Conservation (phyloP, 805 yeast species). For the Candida morakotiae region DNA sequence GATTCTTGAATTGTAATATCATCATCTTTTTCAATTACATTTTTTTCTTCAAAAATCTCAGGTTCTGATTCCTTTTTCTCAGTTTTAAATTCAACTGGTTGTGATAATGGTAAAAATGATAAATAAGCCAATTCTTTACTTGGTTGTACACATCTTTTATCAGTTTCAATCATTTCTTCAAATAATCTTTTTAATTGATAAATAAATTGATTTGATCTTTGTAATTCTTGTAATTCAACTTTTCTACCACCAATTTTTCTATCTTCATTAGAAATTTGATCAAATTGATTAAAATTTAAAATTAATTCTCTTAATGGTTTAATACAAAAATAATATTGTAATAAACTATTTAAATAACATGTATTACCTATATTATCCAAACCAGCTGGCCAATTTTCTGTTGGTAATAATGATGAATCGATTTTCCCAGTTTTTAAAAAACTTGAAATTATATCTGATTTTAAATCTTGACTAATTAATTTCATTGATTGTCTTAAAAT, state of each 20-base stretch:
- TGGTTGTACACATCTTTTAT: constrained; percentile 69
- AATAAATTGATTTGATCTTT: constrained; percentile 78
- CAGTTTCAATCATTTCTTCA: constrained; percentile 60
- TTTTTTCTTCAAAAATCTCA: constrained; percentile 1
- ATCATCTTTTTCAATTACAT: neutral
- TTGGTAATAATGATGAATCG: constrained; percentile 53
- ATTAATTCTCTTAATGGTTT: constrained; percentile 72
- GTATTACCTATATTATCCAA: constrained; percentile 94
- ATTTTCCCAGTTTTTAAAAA: constrained; percentile 61
- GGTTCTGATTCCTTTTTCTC: constrained; percentile 7
- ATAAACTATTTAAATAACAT: constrained; percentile 84
- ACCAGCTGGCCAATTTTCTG: constrained; percentile 83
- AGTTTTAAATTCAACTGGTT: constrained; percentile 55
- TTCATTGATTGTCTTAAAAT: constrained; percentile 55
- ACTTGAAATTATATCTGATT: constrained; percentile 51
- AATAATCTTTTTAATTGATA: constrained; percentile 69
- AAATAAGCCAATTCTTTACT: constrained; percentile 80
- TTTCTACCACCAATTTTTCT: constrained; percentile 80
- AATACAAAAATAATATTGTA: constrained; percentile 86
- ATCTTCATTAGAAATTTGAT: constrained; percentile 11
- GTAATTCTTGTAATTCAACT: constrained; percentile 74
- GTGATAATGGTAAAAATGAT: constrained; percentile 73
- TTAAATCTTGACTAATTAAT: constrained; percentile 48
- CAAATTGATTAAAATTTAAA: constrained; percentile 46
- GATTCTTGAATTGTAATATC: neutral